A percentile compares a stretch with the other conserved stretches of the same genome.
phyloP scores from a whole-genome alignment of 345 rosid species.

The Lumnitzera racemosa region DNA sequence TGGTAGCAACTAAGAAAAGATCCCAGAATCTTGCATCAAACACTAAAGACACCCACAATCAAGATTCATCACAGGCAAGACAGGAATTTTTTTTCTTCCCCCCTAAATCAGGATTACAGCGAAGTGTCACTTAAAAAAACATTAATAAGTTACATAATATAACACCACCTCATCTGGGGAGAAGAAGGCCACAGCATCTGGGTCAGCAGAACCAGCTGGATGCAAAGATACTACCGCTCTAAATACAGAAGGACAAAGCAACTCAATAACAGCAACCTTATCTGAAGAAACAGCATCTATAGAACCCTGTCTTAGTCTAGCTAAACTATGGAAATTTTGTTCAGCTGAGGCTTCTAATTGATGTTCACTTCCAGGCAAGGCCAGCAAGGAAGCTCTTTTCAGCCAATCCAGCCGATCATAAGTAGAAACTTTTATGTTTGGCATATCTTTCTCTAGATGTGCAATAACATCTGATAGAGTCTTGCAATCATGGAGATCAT shows the following conservation, averaged over 20 bases:
- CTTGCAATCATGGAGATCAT: slow-evolving; percentile 40
- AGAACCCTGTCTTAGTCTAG: slow-evolving; percentile 45
- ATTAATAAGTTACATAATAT: not conserved
- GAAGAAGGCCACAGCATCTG: slow-evolving; percentile 93
- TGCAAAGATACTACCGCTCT: slow-evolving; percentile 78
- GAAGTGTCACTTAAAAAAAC: not conserved
- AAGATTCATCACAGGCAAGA: not conserved
- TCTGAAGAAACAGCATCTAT: slow-evolving; percentile 34
- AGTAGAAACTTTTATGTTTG: slow-evolving; percentile 53
- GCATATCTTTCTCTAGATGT: slow-evolving; percentile 47
- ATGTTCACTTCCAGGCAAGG: slow-evolving; percentile 54
- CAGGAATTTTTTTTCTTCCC: not conserved
- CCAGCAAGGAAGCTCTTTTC: slow-evolving; percentile 68
- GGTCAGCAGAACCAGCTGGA: slow-evolving; percentile 87
- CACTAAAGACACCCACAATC: too few species aligned
- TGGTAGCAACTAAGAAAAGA: too few species aligned
- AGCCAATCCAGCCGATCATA: slow-evolving; percentile 80
- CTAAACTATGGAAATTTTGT: slow-evolving; percentile 44
- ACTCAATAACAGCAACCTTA: slow-evolving; percentile 65
- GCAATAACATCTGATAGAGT: slow-evolving; percentile 56
- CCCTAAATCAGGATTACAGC: not conserved
- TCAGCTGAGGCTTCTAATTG: slow-evolving; percentile 45
- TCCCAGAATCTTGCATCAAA: not conserved
- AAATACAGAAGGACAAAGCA: slow-evolving; percentile 64
- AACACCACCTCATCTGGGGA: slow-evolving; percentile 86